Conservation (phyloP, 1,284 basidiomycete species). For the Ustilago curta region DNA sequence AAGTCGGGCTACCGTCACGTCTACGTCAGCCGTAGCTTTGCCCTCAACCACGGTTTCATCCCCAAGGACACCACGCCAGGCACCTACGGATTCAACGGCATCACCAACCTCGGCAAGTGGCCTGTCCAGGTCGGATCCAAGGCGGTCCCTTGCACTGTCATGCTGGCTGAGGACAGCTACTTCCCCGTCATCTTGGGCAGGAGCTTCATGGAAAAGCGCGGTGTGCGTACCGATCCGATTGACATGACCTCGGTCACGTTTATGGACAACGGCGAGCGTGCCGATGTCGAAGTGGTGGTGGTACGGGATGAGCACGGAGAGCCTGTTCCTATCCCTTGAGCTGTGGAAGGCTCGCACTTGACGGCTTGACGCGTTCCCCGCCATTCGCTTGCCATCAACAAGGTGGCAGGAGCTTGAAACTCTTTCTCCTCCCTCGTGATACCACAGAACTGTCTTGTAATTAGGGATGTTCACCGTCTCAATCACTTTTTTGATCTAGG, state of each 20-base stretch:
- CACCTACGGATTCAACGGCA: constrained; percentile 82
- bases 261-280: constrained; percentile 90
- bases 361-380: neutral
- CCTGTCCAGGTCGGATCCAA: constrained; percentile 72
- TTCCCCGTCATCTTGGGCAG: constrained; percentile 96
- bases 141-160: constrained; percentile 72
- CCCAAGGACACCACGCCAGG: constrained; percentile 78
- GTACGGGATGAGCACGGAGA: constrained; percentile 68
- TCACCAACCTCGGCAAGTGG: constrained; percentile 72
- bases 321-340: constrained; percentile 66
- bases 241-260: constrained; percentile 90
- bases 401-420: neutral
- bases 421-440: constrained; percentile 11
- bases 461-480: constrained; percentile 18
- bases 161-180: constrained; percentile 90
- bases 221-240: constrained; percentile 74
- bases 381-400: neutral
- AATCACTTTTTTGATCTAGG: constrained; percentile 4
- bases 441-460: constrained; percentile 36
- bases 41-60: constrained; percentile 87
- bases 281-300: constrained; percentile 68
- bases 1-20: constrained; percentile 94
- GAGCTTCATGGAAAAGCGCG: constrained; percentile 90
- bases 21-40: constrained; percentile 94
- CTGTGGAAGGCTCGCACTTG: no score